Evolutionary conservation across 2,329 filamentous ascomycete species (phyloP), one percentile per base, ranked within the genome.

Genomic region (Ophiostoma sp.): DNA sequence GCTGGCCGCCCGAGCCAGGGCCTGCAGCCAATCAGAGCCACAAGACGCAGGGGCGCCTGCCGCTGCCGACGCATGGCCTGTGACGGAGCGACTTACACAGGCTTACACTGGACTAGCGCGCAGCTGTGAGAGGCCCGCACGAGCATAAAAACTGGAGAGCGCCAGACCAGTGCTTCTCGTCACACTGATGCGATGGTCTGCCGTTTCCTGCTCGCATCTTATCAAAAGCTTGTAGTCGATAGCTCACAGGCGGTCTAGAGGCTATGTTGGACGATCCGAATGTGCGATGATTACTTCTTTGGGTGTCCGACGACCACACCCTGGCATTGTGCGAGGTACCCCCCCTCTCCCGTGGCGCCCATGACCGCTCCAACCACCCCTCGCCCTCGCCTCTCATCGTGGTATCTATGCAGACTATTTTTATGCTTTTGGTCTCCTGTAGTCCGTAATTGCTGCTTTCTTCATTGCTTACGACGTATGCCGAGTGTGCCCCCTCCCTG

Each of bases 11-110:
- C 70, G 71, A 72, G 75, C 76, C 77, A 74, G 68, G 67, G 68
- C 69, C 52, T 69, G 70, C 70, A 71, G 74, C 81, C 81, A 83
- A 83, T 79, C 79, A 81, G 73, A 73, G 66, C 62, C 64, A 73
- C 62, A 69, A 68, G 70, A 69, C 67, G 69, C 70, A 70, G 66
- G 68, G 69, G 58, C 68, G 73, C 65, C 73, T 74, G 73, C 74
- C 72, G 72, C 69, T 69, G 42, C 65, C 68, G 71, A 74, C 73
- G 74, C 72, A 72, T 27, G 18, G 49, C 49, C 49, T 63, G 60
- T 63, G 60, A 63, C 16, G 60, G 52, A 38, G n/a, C 55, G 55
- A 60, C 55, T 60, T 60, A 60, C 27, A 62, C 49, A 7, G 38
- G 16, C 14, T 27, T 52, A 52, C 47, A 52, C 16, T 16, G 16